Evolutionary conservation across 2,329 filamentous ascomycete species (phyloP).

Genomic region (Stachybotrys echinatus): DNA sequence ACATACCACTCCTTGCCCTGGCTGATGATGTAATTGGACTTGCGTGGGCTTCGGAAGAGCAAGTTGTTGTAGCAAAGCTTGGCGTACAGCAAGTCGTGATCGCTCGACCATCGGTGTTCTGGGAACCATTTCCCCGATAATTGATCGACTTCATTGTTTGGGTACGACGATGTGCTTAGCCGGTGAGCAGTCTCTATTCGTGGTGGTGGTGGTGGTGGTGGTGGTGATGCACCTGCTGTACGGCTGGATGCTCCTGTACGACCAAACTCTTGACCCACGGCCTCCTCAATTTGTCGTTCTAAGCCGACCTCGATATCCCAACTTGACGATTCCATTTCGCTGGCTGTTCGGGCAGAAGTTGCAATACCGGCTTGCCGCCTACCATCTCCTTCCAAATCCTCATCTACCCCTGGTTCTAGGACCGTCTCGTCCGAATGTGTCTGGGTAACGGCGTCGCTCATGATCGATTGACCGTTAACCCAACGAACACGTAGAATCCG

Average conservation of each 20-base stretch:
- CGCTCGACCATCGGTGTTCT: conserved; percentile 46
- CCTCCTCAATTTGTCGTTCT: conserved; percentile 10
- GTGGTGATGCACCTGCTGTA: too few species aligned
- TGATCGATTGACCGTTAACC: conserved; percentile 34
- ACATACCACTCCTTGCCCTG: conserved; percentile 55
- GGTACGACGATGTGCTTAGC: conserved; percentile 39
- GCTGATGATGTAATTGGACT: conserved; percentile 52
- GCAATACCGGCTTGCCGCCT: background rate
- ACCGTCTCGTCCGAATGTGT: background rate
- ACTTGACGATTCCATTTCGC: background rate
- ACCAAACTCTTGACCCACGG: conserved; percentile 5
- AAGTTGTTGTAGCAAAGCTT: conserved; percentile 56
- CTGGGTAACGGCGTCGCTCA: background rate
- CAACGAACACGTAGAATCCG: conserved; percentile 49
- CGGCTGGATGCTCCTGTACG: too few species aligned
- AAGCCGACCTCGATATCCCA: conserved; percentile 15
- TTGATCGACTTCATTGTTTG: conserved; percentile 38
- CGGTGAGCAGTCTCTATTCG: conserved; percentile 29
- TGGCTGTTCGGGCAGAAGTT: background rate
- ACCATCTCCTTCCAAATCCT: background rate
- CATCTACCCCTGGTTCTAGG: background rate
- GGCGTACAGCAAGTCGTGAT: conserved; percentile 54
- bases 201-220: conserved; percentile 15
- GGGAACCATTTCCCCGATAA: conserved; percentile 53
- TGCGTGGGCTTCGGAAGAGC: conserved; percentile 50